Base-by-base conservation (phyloP, 768 basidiomycete genomes). In the Serendipita sp. region DNA sequence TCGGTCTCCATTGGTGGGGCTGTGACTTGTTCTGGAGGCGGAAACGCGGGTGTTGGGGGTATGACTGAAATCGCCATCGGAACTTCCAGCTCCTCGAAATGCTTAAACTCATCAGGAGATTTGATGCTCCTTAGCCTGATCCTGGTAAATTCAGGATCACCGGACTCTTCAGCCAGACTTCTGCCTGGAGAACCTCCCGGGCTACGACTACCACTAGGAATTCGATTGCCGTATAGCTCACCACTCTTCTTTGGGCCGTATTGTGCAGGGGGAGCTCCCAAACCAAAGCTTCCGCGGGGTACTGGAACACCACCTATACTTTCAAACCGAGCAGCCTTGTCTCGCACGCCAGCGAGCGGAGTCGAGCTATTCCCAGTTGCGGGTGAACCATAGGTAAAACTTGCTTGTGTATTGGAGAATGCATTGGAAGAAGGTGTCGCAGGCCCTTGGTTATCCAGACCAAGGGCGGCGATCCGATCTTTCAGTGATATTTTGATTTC, bases 171-270 rank as follows among this genome's bases (percentile, higher is more conserved):
- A 2, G 55, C 55, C 3, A 3, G 55, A 29, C 27, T 60, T 8
- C 55, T 27, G 16, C 55, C 33, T 60, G 55, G 55, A 4, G 55
- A 60, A 34, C 36, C 34, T 23, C 55, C 55, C 4, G 55, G 55
- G 18, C 55, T 60, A 4, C 55, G 55, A 60, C 29, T 34, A n/a
- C 55, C 55, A 34, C 55, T 60, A 23, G 66, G 66, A 46, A 68
- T 63, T n/a, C 67, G 66, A 44, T 66, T 68, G 16, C 67, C 67
- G 29, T 62, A 68, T 2, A 68, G 64, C 44, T 68, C 67, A 34
- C 64, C 55, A 27, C 45, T 66, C 37, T 23, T 62, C 36, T 63
- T 58, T 48, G 64, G 64, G 15, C 52, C 58, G 10, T 34, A n/a
- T 29, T 18, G 27, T n/a, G 66, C 43, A 33, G 63, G 33, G n/a